phyloP scores from a whole-genome alignment of 2,329 filamentous ascomycete species.

The Amphichorda felina region DNA sequence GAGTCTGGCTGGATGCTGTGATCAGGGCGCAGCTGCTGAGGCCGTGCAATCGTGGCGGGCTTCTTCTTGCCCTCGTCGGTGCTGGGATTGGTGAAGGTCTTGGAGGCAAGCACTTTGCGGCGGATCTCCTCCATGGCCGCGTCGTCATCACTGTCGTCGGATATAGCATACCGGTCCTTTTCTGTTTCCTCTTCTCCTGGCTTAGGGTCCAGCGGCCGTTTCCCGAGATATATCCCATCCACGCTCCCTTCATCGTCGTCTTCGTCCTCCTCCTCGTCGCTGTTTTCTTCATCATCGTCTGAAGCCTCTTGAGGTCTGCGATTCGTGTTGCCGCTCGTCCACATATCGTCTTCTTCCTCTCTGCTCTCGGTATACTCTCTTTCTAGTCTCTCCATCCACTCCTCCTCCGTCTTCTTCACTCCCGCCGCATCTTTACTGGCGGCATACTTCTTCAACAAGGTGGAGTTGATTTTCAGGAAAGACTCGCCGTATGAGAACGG shows the following conservation, averaged over 20 bases:
- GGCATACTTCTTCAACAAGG: constrained; percentile 73
- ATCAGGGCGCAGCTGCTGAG: constrained; percentile 27
- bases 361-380: constrained; percentile 77
- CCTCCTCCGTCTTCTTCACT: constrained; percentile 73
- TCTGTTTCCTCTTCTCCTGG: constrained; percentile 32
- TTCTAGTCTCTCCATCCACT: constrained; percentile 84
- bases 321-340: constrained; percentile 87
- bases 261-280: constrained; percentile 29
- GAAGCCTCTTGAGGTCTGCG: constrained; percentile 42
- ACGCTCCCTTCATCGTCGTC: constrained; percentile 30
- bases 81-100: constrained; percentile 56
- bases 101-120: constrained; percentile 80
- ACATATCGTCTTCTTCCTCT: constrained; percentile 63
- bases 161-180: constrained; percentile 57
- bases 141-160: constrained; percentile 71
- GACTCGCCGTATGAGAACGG: constrained; percentile 82
- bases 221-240: constrained; percentile 51
- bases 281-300: constrained; percentile 40
- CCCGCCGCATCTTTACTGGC: constrained; percentile 70
- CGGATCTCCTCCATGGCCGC: constrained; percentile 85
- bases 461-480: constrained; percentile 84
- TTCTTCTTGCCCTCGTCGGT: constrained; percentile 28
- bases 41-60: constrained; percentile 50
- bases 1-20: constrained; percentile 59
- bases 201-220: constrained; percentile 25